phyloP scores from a whole-genome alignment of 2,329 filamentous ascomycete genomes.

The Trichothecium roseum region DNA sequence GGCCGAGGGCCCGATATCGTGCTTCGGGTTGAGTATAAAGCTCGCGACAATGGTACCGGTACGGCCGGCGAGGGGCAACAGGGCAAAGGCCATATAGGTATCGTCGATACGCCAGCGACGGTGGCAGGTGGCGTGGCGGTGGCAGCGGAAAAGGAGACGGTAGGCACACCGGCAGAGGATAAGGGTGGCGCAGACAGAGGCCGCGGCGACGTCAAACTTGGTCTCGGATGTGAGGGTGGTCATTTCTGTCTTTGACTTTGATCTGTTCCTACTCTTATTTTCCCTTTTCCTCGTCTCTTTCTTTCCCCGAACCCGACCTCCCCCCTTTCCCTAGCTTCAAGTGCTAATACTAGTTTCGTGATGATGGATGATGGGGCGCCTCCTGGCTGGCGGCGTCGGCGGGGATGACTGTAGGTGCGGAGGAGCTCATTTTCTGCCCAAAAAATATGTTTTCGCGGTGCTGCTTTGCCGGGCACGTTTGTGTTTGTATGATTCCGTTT shows the following conservation, averaged over 20 bases:
- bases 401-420: no score
- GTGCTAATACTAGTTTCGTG: no score
- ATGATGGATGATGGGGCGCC: no score
- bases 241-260: neutral
- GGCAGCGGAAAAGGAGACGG: constrained; percentile 15
- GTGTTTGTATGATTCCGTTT: no score
- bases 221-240: constrained; percentile 14
- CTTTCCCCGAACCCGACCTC: no score
- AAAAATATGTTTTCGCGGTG: no score
- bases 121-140: constrained; percentile 16
- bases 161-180: constrained; percentile 17
- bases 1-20: constrained; percentile 11
- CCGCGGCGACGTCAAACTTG: constrained; percentile 15
- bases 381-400: no score
- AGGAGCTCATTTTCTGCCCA: no score
- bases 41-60: constrained; percentile 13
- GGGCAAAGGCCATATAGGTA: constrained; percentile 19
- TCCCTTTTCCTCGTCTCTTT: no score
- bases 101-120: constrained; percentile 20
- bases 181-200: constrained; percentile 15
- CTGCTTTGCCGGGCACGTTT: no score
- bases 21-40: constrained; percentile 16
- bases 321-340: no score
- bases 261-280: no score
- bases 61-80: constrained; percentile 17